Evolutionary conservation across 257 asterid genomes (phyloP).

Genomic region (Primulina huaijiensis): DNA sequence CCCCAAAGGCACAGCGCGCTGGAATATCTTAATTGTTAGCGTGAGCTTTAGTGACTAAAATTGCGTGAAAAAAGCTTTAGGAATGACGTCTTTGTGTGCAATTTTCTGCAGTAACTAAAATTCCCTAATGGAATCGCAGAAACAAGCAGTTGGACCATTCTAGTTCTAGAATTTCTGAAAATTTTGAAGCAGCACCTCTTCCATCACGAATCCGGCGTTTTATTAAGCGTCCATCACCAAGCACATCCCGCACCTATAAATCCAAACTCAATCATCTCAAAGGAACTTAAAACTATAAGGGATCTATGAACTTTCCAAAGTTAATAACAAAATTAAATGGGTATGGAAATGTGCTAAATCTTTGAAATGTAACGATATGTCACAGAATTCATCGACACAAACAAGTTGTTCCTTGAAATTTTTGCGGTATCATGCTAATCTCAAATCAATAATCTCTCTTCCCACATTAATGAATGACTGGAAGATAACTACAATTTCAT

Average conservation of each 20-base stretch:
- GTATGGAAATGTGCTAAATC: slow-evolving; percentile 8
- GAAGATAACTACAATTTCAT: slow-evolving; percentile 12
- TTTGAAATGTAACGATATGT: not conserved
- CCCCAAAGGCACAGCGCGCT: not conserved
- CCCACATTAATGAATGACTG: not conserved
- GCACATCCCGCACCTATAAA: slow-evolving; percentile 89
- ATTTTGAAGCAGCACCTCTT: slow-evolving; percentile 53
- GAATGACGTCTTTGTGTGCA: not conserved
- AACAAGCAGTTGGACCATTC: not conserved
- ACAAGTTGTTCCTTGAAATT: slow-evolving; percentile 8
- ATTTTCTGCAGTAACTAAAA: not conserved
- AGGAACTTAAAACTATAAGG: slow-evolving; percentile 19
- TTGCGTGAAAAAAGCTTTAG: not conserved
- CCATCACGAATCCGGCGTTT: slow-evolving; percentile 90
- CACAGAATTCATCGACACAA: not conserved
- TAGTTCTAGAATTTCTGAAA: slow-evolving; percentile 8
- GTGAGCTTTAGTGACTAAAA: not conserved
- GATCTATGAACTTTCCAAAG: not conserved
- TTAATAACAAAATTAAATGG: slow-evolving; percentile 6
- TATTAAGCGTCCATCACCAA: slow-evolving; percentile 95
- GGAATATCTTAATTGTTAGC: slow-evolving; percentile 2
- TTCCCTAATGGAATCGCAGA: not conserved
- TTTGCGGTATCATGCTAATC: slow-evolving; percentile 9
- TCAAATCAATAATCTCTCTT: not conserved
- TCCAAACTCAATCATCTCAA: slow-evolving; percentile 25